These are phyloP conservation scores for Diaporthe citriasiana DNA, from an alignment of 2,329 filamentous ascomycete species.

Conservation along the genomic window DNA sequence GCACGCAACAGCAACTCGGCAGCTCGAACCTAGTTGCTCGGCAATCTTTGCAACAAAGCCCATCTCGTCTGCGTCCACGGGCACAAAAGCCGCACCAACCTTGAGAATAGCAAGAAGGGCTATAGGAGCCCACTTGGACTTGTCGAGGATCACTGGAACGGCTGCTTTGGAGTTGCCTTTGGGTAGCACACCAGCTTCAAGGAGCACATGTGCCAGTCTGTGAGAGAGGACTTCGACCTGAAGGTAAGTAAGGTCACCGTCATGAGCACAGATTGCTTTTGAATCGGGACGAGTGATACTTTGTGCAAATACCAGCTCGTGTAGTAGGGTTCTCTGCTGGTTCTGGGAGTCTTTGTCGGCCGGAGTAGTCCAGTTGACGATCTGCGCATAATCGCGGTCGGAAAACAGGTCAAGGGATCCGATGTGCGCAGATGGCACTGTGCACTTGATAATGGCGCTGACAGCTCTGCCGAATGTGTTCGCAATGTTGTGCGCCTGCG, in stretches of 20 bases:
- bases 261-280: constrained; percentile 60
- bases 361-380: constrained; percentile 66
- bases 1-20: constrained; percentile 39
- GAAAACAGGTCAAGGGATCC: constrained; percentile 66
- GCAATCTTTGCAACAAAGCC: constrained; percentile 48
- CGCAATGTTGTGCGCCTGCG: constrained; percentile 63
- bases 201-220: constrained; percentile 60
- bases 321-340: constrained; percentile 55
- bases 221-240: constrained; percentile 56
- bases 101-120: constrained; percentile 77
- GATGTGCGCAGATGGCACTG: constrained; percentile 50
- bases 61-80: constrained; percentile 62
- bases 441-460: constrained; percentile 57
- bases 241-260: constrained; percentile 59
- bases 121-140: constrained; percentile 77
- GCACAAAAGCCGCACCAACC: constrained; percentile 65
- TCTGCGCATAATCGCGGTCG: constrained; percentile 67
- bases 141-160: constrained; percentile 78
- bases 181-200: constrained; percentile 62
- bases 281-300: constrained; percentile 56
- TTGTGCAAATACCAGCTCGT: constrained; percentile 60
- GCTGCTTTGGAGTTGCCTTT: constrained; percentile 60
- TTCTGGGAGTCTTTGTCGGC: constrained; percentile 55
- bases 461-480: constrained; percentile 68
- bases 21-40: constrained; percentile 42